These are phyloP conservation scores for Cutaneotrichosporon sp. DNA, from an alignment of 1,284 basidiomycete species.

Conservation along the genomic window DNA sequence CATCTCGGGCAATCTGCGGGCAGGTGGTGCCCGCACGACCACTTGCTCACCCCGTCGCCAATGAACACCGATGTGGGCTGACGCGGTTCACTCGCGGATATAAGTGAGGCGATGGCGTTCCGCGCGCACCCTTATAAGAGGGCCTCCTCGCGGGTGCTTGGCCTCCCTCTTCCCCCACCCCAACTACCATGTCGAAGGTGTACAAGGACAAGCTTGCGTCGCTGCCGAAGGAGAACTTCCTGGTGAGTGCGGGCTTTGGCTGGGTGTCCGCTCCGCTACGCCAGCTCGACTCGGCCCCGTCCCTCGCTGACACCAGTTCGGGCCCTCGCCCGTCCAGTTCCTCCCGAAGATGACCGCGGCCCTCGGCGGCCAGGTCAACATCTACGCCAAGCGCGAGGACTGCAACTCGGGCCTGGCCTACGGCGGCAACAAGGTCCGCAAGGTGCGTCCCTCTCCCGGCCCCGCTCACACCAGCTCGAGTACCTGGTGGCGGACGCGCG, in stretches of 20 bases:
- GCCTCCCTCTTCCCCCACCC: neutral
- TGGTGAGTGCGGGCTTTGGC: slow-evolving; percentile 8
- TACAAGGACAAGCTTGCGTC: slow-evolving; percentile 16
- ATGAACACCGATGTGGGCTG: neutral
- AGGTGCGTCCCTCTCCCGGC: slow-evolving; percentile 20
- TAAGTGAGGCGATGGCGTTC: no score
- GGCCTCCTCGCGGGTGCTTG: neutral
- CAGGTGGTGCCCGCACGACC: neutral
- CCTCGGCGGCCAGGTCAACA: slow-evolving; percentile 35
- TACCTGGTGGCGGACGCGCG: slow-evolving; percentile 41
- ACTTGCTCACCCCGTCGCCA: neutral
- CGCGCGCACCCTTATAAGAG: neutral
- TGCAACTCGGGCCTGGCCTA: slow-evolving; percentile 43
- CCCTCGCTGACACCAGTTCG: slow-evolving; percentile 27
- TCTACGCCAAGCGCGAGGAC: slow-evolving; percentile 43
- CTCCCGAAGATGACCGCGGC: slow-evolving; percentile 31
- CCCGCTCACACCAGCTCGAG: slow-evolving; percentile 30
- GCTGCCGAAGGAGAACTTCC: slow-evolving; percentile 18
- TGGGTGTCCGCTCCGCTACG: no score
- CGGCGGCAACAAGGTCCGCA: slow-evolving; percentile 47
- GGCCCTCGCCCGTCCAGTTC: slow-evolving; percentile 39
- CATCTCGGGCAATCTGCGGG: neutral
- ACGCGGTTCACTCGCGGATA: no score
- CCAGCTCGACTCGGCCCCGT: neutral
- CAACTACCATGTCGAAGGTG: slow-evolving; percentile 1